phyloP scores from a whole-genome alignment of 192 early-diverging fungal species.

The Obelidium mucronatum region DNA sequence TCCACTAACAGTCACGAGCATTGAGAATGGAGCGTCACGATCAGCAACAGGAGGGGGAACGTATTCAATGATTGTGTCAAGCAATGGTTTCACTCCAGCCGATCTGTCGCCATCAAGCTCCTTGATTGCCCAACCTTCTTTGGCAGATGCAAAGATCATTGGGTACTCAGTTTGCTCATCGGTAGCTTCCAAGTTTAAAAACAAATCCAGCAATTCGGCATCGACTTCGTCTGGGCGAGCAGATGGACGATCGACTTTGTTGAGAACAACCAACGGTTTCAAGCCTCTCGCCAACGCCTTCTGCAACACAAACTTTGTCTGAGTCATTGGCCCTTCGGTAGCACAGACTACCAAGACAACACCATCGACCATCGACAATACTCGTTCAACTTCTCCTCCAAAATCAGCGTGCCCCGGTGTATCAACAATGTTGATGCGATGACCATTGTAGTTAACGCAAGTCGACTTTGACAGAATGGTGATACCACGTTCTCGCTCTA shows the following conservation, averaged over 20 bases:
- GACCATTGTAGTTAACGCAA: slow-evolving; percentile 72
- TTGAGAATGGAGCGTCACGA: slow-evolving; percentile 70
- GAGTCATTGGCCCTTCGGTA: slow-evolving; percentile 88
- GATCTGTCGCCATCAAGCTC: slow-evolving; percentile 58
- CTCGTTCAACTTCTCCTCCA: slow-evolving; percentile 79
- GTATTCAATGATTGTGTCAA: slow-evolving; percentile 75
- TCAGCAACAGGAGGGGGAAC: slow-evolving; percentile 75
- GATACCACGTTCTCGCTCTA: slow-evolving; percentile 89
- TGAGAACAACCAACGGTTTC: slow-evolving; percentile 81
- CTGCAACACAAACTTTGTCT: slow-evolving; percentile 86
- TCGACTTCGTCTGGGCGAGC: slow-evolving; percentile 81
- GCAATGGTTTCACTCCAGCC: slow-evolving; percentile 59
- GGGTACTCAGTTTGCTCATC: slow-evolving; percentile 85
- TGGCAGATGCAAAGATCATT: slow-evolving; percentile 78
- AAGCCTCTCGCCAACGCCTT: slow-evolving; percentile 76
- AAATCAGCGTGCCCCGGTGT: slow-evolving; percentile 73
- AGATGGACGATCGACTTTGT: slow-evolving; percentile 84
- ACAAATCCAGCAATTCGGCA: slow-evolving; percentile 80
- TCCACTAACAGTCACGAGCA: slow-evolving; percentile 78
- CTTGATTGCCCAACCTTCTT: slow-evolving; percentile 81
- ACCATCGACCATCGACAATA: slow-evolving; percentile 89
- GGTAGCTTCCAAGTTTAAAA: slow-evolving; percentile 76
- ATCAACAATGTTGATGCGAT: slow-evolving; percentile 89
- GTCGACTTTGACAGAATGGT: slow-evolving; percentile 88
- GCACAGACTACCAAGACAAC: slow-evolving; percentile 86